Evolutionary conservation across 176 grass and related monocot genomes (phyloP), one percentile per base, ranked within the genome.

Genomic region (Juncus inflexus): DNA sequence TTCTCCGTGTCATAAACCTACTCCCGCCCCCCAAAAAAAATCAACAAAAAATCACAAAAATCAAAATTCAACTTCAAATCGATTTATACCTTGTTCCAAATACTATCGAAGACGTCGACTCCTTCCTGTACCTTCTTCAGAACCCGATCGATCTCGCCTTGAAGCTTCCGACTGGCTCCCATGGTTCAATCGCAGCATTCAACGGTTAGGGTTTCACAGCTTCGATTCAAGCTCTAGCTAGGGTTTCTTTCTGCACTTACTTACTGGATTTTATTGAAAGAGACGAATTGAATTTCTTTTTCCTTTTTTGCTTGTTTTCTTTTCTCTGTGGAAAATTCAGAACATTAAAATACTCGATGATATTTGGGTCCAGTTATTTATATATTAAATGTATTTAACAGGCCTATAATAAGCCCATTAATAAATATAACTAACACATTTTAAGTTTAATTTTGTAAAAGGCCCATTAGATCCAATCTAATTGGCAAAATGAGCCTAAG

Each of bases 111-210:
- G 78, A 99, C 86, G 15, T 99, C 89, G 59, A 99, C 95, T 78
- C 95, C 95, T 72, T 99, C 95, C 67, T 99, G 95, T 43, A 99
- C 94, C 80, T 99, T 99, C 85, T 99, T 99, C 51, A 99, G 86
- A 40, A 99, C 85, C 42, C 94, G 94, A 83, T 99, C 94, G 62
- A 99, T 99, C 88, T 99, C 94, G 37, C 94, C 88, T 81, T 90
- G 85, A 9, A 99, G 82, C 83, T 99, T 99, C 65, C 85, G 75
- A 49, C 89, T 99, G 9, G 94, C 88, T 62, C 94, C 89, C 94
- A 99, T 99, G 42, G 72, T 75, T 55, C 37, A 77, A 79, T 72
- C 2, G 62, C 4, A 60, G 63, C 49, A 35, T 35, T 42, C 19
- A 59, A 50, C 61, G 59, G 55, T 28, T 43, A 61, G 7, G 15